Evolutionary conservation across 805 yeast genomes (phyloP), one percentile per base, ranked within the genome.

Genomic region (Myxozyma kluyveri): DNA sequence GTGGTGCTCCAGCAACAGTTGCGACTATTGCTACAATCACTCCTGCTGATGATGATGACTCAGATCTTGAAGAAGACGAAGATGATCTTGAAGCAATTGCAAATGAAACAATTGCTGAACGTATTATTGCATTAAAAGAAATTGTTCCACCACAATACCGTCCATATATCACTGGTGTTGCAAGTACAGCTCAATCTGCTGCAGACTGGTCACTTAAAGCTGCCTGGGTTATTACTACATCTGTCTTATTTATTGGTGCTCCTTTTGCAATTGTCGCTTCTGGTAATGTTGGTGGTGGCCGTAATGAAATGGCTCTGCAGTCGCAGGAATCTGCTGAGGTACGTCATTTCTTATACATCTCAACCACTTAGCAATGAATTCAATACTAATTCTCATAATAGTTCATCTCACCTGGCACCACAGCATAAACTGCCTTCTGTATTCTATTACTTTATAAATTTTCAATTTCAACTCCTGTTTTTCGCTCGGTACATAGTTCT

Each of bases 121-220:
- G 99, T 79, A 70, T 93, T 59, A 80, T 81, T 57, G 99, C 99
- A 45, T 79, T 93, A 65, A 88, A 84, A 71, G 97, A 93, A 68
- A 86, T 91, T 49, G 75, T 93, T 46, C 88, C 97, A 42, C 97
- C 97, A 62, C 78, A 79, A 62, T 89, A 86, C 69, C 85, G 98
- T 75, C 72, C 76, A 45, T 64, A 65, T 47, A 60, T 84, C 47
- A 52, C 69, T 23, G 56, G 63, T 33, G 42, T 72, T 23, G 63
- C 67, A 55, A 54, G 65, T 36, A 43, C 69, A 24, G 63, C 72
- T 17, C 62, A 70, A 54, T 68, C 75, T 39, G 70, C 79, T 36
- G 63, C 81, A 35, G 70, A 71, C 51, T 49, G 57, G 56, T 52
- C 75, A 31, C 72, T 82, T 49, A 78, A 79, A 62, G 74, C 86